These are phyloP conservation scores for Lactuca saligna DNA, from an alignment of 129 eudicot genomes.

Conservation along the genomic window DNA sequence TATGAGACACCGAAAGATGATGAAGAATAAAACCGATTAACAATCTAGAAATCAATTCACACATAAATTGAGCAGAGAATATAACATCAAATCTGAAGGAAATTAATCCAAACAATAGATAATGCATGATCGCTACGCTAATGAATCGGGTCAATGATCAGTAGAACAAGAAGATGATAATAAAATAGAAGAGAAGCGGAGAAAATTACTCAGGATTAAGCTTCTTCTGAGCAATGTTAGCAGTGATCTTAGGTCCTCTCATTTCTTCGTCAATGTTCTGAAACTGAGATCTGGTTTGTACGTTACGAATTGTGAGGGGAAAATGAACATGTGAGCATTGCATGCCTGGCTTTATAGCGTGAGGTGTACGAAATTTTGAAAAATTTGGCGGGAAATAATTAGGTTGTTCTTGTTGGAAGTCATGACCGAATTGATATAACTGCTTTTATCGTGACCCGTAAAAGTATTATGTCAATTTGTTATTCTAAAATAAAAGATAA, in stretches of 20 bases:
- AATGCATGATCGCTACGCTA: not conserved
- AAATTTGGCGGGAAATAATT: slow-evolving; percentile 14
- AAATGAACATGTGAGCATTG: not conserved
- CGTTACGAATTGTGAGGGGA: slow-evolving; percentile 7
- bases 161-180: not conserved
- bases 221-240: slow-evolving; percentile 36
- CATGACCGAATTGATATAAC: not conserved
- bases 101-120: slow-evolving; percentile 4
- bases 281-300: slow-evolving; percentile 22
- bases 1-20: not conserved
- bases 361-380: not conserved
- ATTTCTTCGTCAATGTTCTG: slow-evolving; percentile 15
- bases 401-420: not conserved
- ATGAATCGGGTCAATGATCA: slow-evolving; percentile 14
- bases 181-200: slow-evolving; percentile 1
- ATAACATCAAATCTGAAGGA: not conserved
- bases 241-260: slow-evolving; percentile 38
- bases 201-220: slow-evolving; percentile 27
- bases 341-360: slow-evolving; percentile 5
- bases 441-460: not conserved
- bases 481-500: too few relatives aligned
- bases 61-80: not conserved
- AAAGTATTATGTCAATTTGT: too few relatives aligned
- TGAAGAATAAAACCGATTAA: not conserved
- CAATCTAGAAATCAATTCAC: not conserved